These are phyloP conservation scores for Exidia glandulosa DNA, from an alignment of 768 basidiomycete species.

Conservation along the genomic window DNA sequence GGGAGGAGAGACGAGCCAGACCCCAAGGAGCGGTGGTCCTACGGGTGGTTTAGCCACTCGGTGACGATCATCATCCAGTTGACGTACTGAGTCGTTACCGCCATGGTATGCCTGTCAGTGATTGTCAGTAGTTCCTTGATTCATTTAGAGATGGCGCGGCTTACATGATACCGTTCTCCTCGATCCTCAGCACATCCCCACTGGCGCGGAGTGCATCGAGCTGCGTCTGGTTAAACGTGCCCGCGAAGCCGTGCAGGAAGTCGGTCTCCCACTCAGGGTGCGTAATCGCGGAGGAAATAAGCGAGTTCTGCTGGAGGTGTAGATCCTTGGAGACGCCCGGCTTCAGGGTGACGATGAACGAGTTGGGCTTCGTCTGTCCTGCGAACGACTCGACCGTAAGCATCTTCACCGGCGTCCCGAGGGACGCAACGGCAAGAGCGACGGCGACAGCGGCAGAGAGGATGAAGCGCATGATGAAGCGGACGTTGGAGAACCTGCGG, in stretches of 20 bases:
- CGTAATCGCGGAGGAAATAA: not conserved
- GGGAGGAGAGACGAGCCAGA: slow-evolving; percentile 7
- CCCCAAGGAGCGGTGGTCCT: slow-evolving; percentile 17
- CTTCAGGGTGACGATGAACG: slow-evolving; percentile 1
- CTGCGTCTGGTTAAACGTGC: not conserved
- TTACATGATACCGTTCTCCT: slow-evolving; percentile 20
- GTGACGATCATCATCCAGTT: too few species aligned
- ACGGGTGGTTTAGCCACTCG: not conserved
- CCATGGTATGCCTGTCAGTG: slow-evolving; percentile 6
- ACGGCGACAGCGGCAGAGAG: not conserved
- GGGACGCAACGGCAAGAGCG: not conserved
- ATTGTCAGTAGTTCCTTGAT: not conserved
- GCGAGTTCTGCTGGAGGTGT: not conserved
- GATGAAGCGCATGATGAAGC: not conserved
- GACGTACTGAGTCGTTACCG: slow-evolving; percentile 9
- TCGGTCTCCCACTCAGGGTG: not conserved
- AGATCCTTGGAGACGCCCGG: not conserved
- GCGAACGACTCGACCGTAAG: not conserved
- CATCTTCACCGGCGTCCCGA: not conserved
- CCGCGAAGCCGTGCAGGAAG: not conserved
- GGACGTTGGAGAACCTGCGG: not conserved
- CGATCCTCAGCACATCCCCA: slow-evolving; percentile 16
- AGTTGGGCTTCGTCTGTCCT: not conserved
- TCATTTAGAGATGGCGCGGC: not conserved
- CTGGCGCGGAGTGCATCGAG: slow-evolving; percentile 17